Percentiles rank a stretch among this genome's conserved stretches.
Conservation (phyloP, 768 basidiomycete species). For the Amyloporia xantha region DNA sequence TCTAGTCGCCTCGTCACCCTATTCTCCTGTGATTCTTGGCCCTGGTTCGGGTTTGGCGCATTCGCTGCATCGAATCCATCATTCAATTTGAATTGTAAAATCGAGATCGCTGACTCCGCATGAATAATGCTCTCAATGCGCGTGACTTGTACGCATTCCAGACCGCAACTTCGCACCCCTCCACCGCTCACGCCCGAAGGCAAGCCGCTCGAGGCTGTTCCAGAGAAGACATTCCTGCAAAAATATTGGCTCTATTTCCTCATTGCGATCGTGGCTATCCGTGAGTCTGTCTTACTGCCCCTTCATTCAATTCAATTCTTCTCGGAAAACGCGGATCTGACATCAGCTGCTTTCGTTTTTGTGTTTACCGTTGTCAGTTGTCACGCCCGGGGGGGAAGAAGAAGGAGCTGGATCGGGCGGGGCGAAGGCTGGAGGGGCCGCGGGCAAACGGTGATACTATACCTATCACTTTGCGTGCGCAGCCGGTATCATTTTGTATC, state of each 20-base stretch:
- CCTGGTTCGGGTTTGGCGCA: no score
- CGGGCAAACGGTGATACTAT: neutral
- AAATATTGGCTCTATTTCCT: slow-evolving; percentile 89
- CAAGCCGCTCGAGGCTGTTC: slow-evolving; percentile 47
- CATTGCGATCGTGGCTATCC: slow-evolving; percentile 46
- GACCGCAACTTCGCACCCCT: slow-evolving; percentile 62
- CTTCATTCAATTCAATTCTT: neutral
- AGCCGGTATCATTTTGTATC: no score
- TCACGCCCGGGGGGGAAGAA: slow-evolving; percentile 12
- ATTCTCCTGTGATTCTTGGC: neutral
- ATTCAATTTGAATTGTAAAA: no score
- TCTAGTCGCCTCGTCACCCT: neutral
- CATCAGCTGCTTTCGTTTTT: no score
- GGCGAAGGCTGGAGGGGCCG: neutral
- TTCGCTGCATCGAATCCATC: no score
- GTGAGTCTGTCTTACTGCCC: slow-evolving; percentile 36
- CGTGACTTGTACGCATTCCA: slow-evolving; percentile 27
- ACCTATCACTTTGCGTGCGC: no score
- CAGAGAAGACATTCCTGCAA: slow-evolving; percentile 76
- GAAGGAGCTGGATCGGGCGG: slow-evolving; percentile 1
- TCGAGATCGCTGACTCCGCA: neutral
- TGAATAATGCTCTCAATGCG: neutral
- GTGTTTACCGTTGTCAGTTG: slow-evolving; percentile 5
- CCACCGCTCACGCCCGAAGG: slow-evolving; percentile 64
- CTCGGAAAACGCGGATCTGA: neutral